Conservation (phyloP, 1,139 yeast species). For the Nadsonia starkeyi-henricii region DNA sequence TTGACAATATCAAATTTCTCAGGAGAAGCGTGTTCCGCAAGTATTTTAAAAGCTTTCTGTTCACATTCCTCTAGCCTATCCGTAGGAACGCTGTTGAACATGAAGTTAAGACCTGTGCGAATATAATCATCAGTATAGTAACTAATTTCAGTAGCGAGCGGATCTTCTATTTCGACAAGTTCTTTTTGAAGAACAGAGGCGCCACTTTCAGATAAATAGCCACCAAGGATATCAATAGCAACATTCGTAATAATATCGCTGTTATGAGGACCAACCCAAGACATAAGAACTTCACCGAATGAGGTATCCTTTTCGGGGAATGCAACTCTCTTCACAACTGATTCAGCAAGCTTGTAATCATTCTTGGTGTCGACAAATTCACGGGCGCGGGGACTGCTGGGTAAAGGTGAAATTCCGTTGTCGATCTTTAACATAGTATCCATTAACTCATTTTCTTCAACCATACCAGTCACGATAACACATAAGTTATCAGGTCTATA, state of each 20-base stretch:
- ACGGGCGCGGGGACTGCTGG: conserved; percentile 29
- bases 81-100: conserved; percentile 65
- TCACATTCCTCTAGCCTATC: conserved; percentile 43
- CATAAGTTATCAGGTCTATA: conserved; percentile 80
- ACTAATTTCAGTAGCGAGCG: conserved; percentile 61
- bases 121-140: conserved; percentile 52
- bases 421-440: conserved; percentile 53
- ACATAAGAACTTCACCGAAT: conserved; percentile 57
- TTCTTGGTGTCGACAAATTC: conserved; percentile 73
- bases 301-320: conserved; percentile 88
- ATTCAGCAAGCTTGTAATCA: conserved; percentile 28
- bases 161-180: conserved; percentile 71
- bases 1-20: conserved; percentile 48
- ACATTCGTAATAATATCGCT: conserved; percentile 38
- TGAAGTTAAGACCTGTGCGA: conserved; percentile 43
- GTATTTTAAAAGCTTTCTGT: conserved; percentile 33
- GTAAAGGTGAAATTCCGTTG: conserved; percentile 32
- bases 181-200: conserved; percentile 53
- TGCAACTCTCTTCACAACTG: conserved; percentile 37
- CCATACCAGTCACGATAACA: conserved; percentile 69
- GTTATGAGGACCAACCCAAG: conserved; percentile 76
- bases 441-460: conserved; percentile 61
- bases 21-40: conserved; percentile 34
- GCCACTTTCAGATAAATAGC: conserved; percentile 51
- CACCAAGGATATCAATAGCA: conserved; percentile 61